Percentiles rank a stretch among this genome's conserved stretches.
Conservation (phyloP, 768 basidiomycete genomes). For the Russula olivacea region DNA sequence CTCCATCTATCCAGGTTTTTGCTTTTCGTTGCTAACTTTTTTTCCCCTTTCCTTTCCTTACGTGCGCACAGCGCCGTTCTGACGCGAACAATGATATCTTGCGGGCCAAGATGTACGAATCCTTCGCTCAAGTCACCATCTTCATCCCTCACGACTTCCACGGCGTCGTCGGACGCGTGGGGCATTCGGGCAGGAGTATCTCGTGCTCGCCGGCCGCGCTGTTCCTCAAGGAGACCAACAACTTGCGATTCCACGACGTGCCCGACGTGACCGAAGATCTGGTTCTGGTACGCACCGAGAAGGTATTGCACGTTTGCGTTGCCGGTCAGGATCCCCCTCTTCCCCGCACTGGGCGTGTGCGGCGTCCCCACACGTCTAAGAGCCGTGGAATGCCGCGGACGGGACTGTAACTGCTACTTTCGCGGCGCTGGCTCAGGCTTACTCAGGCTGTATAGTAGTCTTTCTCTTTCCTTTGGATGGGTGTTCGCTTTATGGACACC, state of each 20-base stretch:
- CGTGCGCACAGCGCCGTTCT: neutral
- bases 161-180: constrained; percentile 18
- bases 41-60: too few relatives aligned
- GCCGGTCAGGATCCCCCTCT: neutral
- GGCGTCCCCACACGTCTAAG: neutral
- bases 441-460: neutral
- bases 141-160: constrained; percentile 15
- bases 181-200: constrained; percentile 18
- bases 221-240: constrained; percentile 7
- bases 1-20: neutral
- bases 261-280: constrained; percentile 5
- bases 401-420: neutral
- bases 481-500: too few relatives aligned
- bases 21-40: neutral
- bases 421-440: neutral
- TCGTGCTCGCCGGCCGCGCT: constrained; percentile 14
- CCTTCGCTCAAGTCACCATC: constrained; percentile 3
- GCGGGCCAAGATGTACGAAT: constrained; percentile 18
- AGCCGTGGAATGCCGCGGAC: neutral
- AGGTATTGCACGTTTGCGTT: constrained; percentile 14
- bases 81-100: neutral
- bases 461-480: too few relatives aligned
- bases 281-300: constrained; percentile 17
- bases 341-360: neutral
- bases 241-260: constrained; percentile 10